phyloP scores from a whole-genome alignment of 2,329 filamentous ascomycete species.

The Arthrinium puccinioides region DNA sequence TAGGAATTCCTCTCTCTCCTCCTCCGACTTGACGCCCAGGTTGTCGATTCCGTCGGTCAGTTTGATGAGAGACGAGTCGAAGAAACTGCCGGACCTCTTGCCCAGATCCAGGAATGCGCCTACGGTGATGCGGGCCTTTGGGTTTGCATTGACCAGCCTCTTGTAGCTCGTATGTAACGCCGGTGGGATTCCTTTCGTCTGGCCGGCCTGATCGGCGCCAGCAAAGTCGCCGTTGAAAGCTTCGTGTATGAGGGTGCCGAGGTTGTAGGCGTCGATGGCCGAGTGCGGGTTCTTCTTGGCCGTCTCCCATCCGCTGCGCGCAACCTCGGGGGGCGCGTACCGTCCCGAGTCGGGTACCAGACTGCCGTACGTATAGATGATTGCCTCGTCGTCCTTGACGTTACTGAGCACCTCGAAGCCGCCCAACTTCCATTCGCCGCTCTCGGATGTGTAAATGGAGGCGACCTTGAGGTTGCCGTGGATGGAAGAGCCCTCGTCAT shows the following conservation, averaged over 20 bases:
- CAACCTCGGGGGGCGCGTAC: slow-evolving; percentile 83
- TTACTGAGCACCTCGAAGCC: slow-evolving; percentile 92
- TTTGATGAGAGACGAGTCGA: slow-evolving; percentile 87
- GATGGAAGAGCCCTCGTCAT: slow-evolving; percentile 84
- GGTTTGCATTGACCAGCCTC: slow-evolving; percentile 78
- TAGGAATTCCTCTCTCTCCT: slow-evolving; percentile 78
- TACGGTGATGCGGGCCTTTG: slow-evolving; percentile 79
- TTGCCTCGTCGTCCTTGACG: slow-evolving; percentile 89
- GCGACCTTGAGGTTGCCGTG: slow-evolving; percentile 81
- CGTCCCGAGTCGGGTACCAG: slow-evolving; percentile 76
- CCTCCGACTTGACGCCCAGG: slow-evolving; percentile 77
- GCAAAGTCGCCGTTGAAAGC: slow-evolving; percentile 82
- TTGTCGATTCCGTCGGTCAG: slow-evolving; percentile 90
- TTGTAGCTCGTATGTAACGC: slow-evolving; percentile 90
- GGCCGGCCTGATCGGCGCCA: slow-evolving; percentile 71
- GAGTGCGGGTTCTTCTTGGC: slow-evolving; percentile 77
- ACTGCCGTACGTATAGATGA: slow-evolving; percentile 89
- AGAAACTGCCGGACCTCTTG: slow-evolving; percentile 73
- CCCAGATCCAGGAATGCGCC: slow-evolving; percentile 88
- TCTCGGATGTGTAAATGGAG: slow-evolving; percentile 89
- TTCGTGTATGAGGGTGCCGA: slow-evolving; percentile 79
- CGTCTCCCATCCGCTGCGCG: slow-evolving; percentile 80
- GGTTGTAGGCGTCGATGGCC: slow-evolving; percentile 82
- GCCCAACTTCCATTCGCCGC: slow-evolving; percentile 94
- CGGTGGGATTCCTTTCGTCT: slow-evolving; percentile 78